Percentiles rank a stretch among this genome's conserved stretches.
Conservation (phyloP, 2,329 filamentous ascomycete species). For the Penicillium sp. region DNA sequence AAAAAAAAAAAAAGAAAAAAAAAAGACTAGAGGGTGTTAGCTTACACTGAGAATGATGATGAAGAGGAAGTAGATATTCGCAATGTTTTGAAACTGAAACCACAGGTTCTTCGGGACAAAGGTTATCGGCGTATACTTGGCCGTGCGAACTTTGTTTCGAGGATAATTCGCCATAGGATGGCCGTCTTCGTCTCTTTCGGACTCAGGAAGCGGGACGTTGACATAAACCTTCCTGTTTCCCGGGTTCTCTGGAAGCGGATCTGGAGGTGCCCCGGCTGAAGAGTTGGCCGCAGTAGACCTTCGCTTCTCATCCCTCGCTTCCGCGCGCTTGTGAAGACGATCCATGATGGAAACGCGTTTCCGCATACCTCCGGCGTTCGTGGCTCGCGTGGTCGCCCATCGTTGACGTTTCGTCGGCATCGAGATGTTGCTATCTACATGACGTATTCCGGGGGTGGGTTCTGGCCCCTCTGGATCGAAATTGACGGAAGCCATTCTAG, state of each 20-base stretch:
- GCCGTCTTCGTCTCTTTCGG: conserved; percentile 80
- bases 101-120: conserved; percentile 97
- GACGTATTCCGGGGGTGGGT: conserved; percentile 33
- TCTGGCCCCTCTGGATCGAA: conserved; percentile 38
- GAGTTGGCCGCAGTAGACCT: conserved; percentile 50
- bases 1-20: background rate
- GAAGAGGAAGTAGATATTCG: conserved; percentile 98
- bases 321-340: conserved; percentile 68
- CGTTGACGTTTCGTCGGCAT: conserved; percentile 77
- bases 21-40: conserved; percentile 37
- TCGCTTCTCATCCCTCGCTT: conserved; percentile 72
- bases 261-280: conserved; percentile 34
- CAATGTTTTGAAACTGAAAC: conserved; percentile 98
- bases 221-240: conserved; percentile 63
- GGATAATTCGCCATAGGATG: conserved; percentile 72
- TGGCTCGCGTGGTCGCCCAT: conserved; percentile 94
- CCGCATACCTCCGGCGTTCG: conserved; percentile 72
- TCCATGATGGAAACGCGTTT: conserved; percentile 86
- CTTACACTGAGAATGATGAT: conserved; percentile 87
- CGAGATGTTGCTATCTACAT: conserved; percentile 55
- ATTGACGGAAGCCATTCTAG: conserved; percentile 46
- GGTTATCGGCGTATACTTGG: conserved; percentile 94
- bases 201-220: conserved; percentile 78
- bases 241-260: conserved; percentile 49
- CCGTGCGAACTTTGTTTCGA: conserved; percentile 95